Base-by-base conservation (phyloP, 2,329 filamentous ascomycete genomes). In the Diaporthe citriasiana region DNA sequence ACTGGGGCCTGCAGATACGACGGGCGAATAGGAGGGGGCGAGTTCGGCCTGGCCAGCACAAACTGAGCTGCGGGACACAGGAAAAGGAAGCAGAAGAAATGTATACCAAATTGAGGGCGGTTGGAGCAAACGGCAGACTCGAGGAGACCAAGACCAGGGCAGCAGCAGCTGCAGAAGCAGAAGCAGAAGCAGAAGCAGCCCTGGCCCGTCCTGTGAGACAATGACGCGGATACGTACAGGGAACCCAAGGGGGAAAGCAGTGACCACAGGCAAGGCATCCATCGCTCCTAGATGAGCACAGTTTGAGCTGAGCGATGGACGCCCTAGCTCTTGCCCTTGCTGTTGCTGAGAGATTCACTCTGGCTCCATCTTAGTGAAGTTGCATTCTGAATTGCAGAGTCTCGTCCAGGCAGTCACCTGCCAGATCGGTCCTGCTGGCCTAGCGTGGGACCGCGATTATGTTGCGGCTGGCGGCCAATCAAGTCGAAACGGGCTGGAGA, bases 1-100 rank as follows among this genome's bases (percentile, higher is more conserved):
- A 60, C 66, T 60, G 45, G 68, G 51, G 66, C 68, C 68, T 75
- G 74, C 74, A 75, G 53, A 74, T 74, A 75, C 74, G 74, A 74
- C 51, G 45, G 66, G 65, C 60, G 55, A 74, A 60, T 50, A 45
- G 47, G 45, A 72, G 59, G 35, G 8, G 30, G 27, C 4, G 15
- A n/a, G 70, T 17, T 42, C 27, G 35, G 42, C 38, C 53, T 66
- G 51, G 47, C 47, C 63, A 70, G 12, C 40, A 55, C 47, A 27
- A 40, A 38, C 45, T 65, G 70, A 22, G 40, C 42, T 50, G 38
- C 30, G 35, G 40, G 51, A 51, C 53, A 72, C 42, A 42, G 50
- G 25, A 40, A 33, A 56, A 59, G 45, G 33, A 33, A 69, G 35
- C 30, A 71, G 33, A 40, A 35, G n/a, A 50, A 45, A 63, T 40